Evolutionary conservation across 176 grass and related monocot genomes (phyloP).

Genomic region (Dendrocalamus sinicus): DNA sequence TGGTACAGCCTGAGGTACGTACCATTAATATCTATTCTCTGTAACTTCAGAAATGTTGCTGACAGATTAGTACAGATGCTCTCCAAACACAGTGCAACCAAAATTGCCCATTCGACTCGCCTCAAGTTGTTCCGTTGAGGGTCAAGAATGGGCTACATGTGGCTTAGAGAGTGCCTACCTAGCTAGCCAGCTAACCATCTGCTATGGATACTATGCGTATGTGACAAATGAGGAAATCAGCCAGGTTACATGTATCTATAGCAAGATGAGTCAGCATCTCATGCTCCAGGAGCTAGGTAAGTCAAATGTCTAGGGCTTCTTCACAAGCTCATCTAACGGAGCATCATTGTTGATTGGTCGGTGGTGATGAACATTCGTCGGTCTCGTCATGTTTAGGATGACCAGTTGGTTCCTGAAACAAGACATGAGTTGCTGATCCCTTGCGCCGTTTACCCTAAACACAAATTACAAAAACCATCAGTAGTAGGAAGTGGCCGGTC

Average conservation of each 20-base stretch:
- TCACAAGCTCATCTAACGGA: constrained; percentile 20
- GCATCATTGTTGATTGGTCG: constrained; percentile 69
- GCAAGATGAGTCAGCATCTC: constrained; percentile 10
- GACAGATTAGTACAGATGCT: constrained; percentile 13
- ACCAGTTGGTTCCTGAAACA: constrained; percentile 8
- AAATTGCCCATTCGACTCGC: constrained; percentile 43
- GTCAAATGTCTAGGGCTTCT: constrained; percentile 40
- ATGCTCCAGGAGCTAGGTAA: background rate
- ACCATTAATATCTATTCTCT: background rate
- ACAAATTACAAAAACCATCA: background rate
- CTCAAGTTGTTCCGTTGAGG: background rate
- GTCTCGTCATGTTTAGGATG: background rate
- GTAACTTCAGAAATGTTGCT: constrained; percentile 37
- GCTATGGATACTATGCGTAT: constrained; percentile 16
- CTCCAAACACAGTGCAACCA: constrained; percentile 39
- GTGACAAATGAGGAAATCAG: background rate
- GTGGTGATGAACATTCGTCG: constrained; percentile 7
- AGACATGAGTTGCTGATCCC: background rate
- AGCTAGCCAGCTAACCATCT: background rate
- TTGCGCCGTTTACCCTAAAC: constrained; percentile 35
- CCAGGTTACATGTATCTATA: constrained; percentile 32
- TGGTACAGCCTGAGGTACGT: background rate
- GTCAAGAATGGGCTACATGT: constrained; percentile 31
- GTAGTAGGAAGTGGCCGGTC: background rate
- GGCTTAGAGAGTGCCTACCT: background rate